Evolutionary conservation across 2,329 filamentous ascomycete species (phyloP).

Genomic region (Aspergillus alliaceus): DNA sequence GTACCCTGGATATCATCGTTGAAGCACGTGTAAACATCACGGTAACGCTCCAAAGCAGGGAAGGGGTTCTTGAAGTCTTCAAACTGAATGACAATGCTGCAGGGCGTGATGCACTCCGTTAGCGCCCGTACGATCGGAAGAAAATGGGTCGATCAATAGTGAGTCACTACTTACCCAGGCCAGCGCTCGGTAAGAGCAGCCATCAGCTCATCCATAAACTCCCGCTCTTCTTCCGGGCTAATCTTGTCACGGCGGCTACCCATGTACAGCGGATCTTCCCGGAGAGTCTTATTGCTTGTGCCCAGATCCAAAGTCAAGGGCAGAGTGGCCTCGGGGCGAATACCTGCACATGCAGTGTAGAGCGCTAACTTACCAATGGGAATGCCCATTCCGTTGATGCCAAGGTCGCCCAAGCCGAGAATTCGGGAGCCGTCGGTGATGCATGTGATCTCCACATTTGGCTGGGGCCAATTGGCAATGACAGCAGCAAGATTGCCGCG

Average conservation of each 20-base stretch:
- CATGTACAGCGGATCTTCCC: slow-evolving; percentile 86
- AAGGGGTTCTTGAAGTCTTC: slow-evolving; percentile 99
- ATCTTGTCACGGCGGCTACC: slow-evolving; percentile 84
- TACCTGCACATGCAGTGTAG: slow-evolving; percentile 93
- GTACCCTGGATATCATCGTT: slow-evolving; percentile 99
- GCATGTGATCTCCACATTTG: slow-evolving; percentile 90
- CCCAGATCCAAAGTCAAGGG: slow-evolving; percentile 64
- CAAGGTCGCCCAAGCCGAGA: slow-evolving; percentile 87
- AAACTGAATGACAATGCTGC: slow-evolving; percentile 78
- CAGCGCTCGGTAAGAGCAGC: slow-evolving; percentile 76
- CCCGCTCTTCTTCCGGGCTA: slow-evolving; percentile 73
- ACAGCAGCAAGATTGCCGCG: slow-evolving; percentile 85
- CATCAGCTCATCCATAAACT: slow-evolving; percentile 98
- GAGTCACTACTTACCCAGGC: slow-evolving; percentile 56
- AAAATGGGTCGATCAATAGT: slow-evolving; percentile 10
- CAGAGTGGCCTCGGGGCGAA: slow-evolving; percentile 71
- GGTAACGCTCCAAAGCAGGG: slow-evolving; percentile 86
- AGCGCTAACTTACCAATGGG: slow-evolving; percentile 94
- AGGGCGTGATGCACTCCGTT: slow-evolving; percentile 14
- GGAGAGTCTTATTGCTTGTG: slow-evolving; percentile 61
- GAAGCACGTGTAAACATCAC: slow-evolving; percentile 88
- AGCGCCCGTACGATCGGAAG: slow-evolving; percentile 18
- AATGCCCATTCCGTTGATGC: slow-evolving; percentile 97
- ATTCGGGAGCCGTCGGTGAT: slow-evolving; percentile 94
- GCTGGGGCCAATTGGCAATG: slow-evolving; percentile 88